Base-by-base conservation (phyloP, 1,139 yeast genomes). In the Wickerhamiella pararugosa region DNA sequence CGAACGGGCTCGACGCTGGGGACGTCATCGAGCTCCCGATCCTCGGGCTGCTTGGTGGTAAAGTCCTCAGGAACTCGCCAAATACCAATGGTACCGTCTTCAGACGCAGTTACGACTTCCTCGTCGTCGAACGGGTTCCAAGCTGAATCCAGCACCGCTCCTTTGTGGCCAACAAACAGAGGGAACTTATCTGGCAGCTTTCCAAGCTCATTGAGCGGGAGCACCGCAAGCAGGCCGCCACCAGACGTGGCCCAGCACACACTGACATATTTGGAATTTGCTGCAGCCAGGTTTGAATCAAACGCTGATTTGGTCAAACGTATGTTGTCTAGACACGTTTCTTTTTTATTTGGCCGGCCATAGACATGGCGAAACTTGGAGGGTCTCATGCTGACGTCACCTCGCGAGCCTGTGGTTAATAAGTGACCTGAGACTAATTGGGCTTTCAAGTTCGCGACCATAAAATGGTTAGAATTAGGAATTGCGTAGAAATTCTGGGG, bases 201-300 rank as follows among this genome's bases (percentile, higher is more conserved):
- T n/a, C 97, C 97, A 15, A 75, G 79, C 60, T 87, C 96, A 7
- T 61, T 57, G 29, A 83, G 66, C 1, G 98, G 98, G 44, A 90
- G 76, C 10, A 90, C 80, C 1, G 94, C 95, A 67, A 90, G 87
- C 0, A 97, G 92, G 43, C 98, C 98, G 48, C 97, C 97, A 36
- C 97, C 97, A 6, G 93, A 79, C 21, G 96, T 71, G 48, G 83
- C 86, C 95, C 95, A 86, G 60, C 84, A 86, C 48, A 84, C 81
- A 0, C 95, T 71, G 34, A 90, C 64, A 56, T 75, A 90, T 60
- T 80, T 79, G 30, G 95, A 92, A 59, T 90, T 90, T 49, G 76
- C 72, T 52, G 82, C 77, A 51, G 87, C 72, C 51, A 90, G 70
- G 59, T 87, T 87, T 40, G 95, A 83, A 60, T 90, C 98, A 84